These are phyloP conservation scores for Rhodotorula paludigena DNA, from an alignment of 768 basidiomycete genomes.

Conservation along the genomic window DNA sequence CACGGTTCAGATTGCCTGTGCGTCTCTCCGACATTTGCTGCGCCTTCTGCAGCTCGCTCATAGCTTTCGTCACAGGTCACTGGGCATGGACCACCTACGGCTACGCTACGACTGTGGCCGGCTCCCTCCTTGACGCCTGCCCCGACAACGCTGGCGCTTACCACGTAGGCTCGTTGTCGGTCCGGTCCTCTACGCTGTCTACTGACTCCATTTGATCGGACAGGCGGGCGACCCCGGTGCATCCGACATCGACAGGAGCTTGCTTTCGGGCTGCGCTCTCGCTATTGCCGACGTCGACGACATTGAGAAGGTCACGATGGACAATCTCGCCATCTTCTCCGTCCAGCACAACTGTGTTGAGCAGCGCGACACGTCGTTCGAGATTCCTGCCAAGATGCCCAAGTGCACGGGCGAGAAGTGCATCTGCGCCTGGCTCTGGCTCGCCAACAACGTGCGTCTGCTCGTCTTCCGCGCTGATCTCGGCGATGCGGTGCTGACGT, in stretches of 20 bases:
- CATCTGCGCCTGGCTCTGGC: conserved; percentile 43
- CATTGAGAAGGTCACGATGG: conserved; percentile 38
- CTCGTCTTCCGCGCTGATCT: neutral
- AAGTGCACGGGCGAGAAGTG: conserved; percentile 44
- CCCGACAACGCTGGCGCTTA: conserved; percentile 25
- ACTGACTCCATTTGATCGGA: neutral
- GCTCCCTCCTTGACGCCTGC: conserved; percentile 16
- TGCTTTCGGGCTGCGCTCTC: conserved; percentile 35
- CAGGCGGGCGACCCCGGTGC: conserved; percentile 31
- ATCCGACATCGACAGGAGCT: conserved; percentile 10
- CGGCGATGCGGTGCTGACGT: neutral
- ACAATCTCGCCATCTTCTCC: conserved; percentile 44
- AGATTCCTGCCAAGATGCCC: conserved; percentile 43
- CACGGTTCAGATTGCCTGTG: conserved; percentile 25
- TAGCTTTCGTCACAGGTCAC: neutral
- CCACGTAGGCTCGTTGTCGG: neutral
- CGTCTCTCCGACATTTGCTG: neutral
- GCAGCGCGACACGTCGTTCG: conserved; percentile 39
- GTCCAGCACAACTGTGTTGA: conserved; percentile 43
- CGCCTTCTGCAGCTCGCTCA: neutral
- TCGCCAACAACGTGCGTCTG: conserved; percentile 14
- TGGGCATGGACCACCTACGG: conserved; percentile 20
- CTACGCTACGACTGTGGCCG: conserved; percentile 5
- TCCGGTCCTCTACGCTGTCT: neutral
- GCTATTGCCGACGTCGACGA: conserved; percentile 36